Percentiles rank a stretch among this genome's conserved stretches.
These are phyloP conservation scores for Claviceps fusiformis DNA, from an alignment of 2,329 filamentous ascomycete genomes.

Conservation along the genomic window DNA sequence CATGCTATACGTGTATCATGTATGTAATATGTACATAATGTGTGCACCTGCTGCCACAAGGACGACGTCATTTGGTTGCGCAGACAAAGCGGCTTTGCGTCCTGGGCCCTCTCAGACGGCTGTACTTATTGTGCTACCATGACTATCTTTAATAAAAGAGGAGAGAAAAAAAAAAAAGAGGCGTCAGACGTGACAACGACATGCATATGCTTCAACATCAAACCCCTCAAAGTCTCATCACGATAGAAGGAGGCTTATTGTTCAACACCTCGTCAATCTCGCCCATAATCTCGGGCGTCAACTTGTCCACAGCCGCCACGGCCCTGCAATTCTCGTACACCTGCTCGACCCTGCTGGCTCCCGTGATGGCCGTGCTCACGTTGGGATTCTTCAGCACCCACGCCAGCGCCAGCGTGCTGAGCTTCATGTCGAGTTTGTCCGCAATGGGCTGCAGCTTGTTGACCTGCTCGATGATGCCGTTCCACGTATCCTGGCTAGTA, in stretches of 20 bases:
- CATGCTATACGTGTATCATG: too few species aligned
- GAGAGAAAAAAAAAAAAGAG: too few species aligned
- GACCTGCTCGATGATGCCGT: slow-evolving; percentile 43
- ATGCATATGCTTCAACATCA: neutral
- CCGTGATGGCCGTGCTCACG: slow-evolving; percentile 47
- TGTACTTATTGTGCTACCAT: too few species aligned
- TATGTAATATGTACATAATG: too few species aligned
- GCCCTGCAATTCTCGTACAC: slow-evolving; percentile 46
- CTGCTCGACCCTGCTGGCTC: slow-evolving; percentile 44
- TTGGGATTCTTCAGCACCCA: slow-evolving; percentile 51
- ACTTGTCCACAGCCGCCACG: slow-evolving; percentile 35
- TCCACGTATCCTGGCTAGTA: slow-evolving; percentile 39
- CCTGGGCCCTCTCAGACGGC: too few species aligned
- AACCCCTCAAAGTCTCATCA: slow-evolving; percentile 17
- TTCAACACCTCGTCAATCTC: slow-evolving; percentile 46
- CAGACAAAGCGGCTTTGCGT: neutral
- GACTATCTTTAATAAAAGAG: too few species aligned
- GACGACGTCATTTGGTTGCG: neutral
- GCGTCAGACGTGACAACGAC: too few species aligned
- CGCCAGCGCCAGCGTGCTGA: slow-evolving; percentile 41
- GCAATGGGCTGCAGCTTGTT: slow-evolving; percentile 49
- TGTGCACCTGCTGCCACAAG: neutral
- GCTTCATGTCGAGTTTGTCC: slow-evolving; percentile 46
- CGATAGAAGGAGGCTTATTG: slow-evolving; percentile 40
- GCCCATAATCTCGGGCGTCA: slow-evolving; percentile 44